phyloP scores from a whole-genome alignment of 2,329 filamentous ascomycete genomes.

The Aspergillus sp. region DNA sequence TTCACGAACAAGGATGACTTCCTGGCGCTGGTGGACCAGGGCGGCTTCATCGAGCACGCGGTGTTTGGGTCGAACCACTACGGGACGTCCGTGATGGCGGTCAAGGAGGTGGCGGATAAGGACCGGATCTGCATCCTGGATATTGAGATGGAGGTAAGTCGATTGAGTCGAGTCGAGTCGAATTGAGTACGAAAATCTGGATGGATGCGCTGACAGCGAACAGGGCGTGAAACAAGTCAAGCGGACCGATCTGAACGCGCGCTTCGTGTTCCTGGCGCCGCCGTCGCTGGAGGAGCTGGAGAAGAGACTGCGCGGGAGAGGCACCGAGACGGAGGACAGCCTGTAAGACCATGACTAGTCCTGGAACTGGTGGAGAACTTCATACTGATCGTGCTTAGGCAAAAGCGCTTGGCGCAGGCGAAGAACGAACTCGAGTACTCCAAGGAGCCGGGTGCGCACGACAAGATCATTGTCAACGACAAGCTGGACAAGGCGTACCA shows the following conservation, averaged over 20 bases:
- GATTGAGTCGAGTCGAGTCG: background rate
- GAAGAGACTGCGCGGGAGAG: conserved; percentile 68
- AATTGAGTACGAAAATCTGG: background rate
- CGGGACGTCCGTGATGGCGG: conserved; percentile 77
- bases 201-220: conserved; percentile 6
- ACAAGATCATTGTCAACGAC: conserved; percentile 66
- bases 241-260: conserved; percentile 68
- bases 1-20: conserved; percentile 70
- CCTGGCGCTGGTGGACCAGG: conserved; percentile 62
- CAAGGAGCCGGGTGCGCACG: conserved; percentile 64
- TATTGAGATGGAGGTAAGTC: conserved; percentile 85
- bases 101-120: conserved; percentile 70
- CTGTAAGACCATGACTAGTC: conserved; percentile 38
- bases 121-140: conserved; percentile 79
- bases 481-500: conserved; percentile 58
- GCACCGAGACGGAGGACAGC: conserved; percentile 74
- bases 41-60: conserved; percentile 83
- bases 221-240: conserved; percentile 91
- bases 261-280: conserved; percentile 82
- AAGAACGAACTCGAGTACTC: conserved; percentile 72
- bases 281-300: conserved; percentile 75
- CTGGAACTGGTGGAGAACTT: no score
- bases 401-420: conserved; percentile 66
- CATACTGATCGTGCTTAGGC: background rate
- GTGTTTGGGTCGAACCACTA: conserved; percentile 84